Evolutionary conservation across 225 moss, liverwort and hornwort species (phyloP).

Genomic region (Marchantia polymorpha): DNA sequence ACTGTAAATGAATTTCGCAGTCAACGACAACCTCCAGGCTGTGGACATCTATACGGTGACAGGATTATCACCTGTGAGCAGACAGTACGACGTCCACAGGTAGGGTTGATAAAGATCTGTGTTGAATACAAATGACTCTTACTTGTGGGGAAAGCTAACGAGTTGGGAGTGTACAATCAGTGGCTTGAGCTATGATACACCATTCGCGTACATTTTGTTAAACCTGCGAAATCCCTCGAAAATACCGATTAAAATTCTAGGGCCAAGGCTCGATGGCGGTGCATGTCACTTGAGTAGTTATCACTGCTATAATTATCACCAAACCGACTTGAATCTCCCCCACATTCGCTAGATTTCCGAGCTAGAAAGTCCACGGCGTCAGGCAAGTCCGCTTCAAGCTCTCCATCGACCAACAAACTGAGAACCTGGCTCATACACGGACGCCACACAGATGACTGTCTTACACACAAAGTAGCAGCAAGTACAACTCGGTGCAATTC

Average conservation of each 20-base stretch:
- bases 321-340: constrained; percentile 25
- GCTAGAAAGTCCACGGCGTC: constrained; percentile 33
- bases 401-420: constrained; percentile 32
- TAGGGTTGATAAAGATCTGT: background rate
- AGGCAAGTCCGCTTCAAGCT: constrained; percentile 37
- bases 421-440: constrained; percentile 48
- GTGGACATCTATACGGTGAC: background rate
- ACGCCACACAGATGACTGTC: constrained; percentile 49
- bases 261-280: constrained; percentile 46
- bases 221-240: background rate
- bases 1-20: background rate
- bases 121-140: background rate
- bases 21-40: constrained; percentile 5
- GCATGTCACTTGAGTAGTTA: constrained; percentile 44
- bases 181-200: constrained; percentile 14
- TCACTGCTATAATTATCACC: constrained; percentile 43
- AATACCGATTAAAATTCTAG: constrained; percentile 5
- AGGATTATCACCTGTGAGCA: background rate
- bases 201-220: constrained; percentile 8
- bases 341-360: constrained; percentile 33
- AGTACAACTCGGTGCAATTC: constrained; percentile 41
- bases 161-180: constrained; percentile 15
- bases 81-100: background rate
- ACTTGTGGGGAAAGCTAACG: background rate
- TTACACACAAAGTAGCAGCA: constrained; percentile 40